Percentiles rank a stretch among this genome's conserved stretches.
phyloP scores from a whole-genome alignment of 2,329 filamentous ascomycete species.

The Aspergillus flavus region DNA sequence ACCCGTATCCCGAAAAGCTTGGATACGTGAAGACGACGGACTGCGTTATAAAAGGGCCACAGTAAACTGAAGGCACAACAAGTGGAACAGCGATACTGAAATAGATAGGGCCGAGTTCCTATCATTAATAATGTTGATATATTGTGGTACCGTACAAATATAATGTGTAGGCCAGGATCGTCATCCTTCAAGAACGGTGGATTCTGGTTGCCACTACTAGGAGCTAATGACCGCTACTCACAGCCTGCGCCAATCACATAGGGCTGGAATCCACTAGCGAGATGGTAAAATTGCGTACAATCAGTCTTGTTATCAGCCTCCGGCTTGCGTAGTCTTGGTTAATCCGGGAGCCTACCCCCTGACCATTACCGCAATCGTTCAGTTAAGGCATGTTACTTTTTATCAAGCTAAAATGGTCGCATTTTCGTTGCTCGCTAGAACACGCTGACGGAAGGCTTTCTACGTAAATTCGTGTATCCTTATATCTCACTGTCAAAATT shows the following conservation, averaged over 20 bases:
- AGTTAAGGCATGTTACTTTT: neutral
- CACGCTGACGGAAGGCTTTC: too few species aligned
- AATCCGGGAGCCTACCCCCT: neutral
- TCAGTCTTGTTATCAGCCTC: neutral
- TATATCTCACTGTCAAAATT: neutral
- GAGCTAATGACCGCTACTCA: neutral
- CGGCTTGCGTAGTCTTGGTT: neutral
- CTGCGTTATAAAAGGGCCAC: neutral
- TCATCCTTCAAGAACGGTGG: neutral
- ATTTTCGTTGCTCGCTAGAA: too few species aligned
- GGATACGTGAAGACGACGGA: neutral
- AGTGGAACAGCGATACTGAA: neutral
- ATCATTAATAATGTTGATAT: rapidly evolving
- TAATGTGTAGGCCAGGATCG: neutral
- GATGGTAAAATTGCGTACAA: neutral
- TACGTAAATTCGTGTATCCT: too few species aligned
- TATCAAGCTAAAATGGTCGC: too few species aligned
- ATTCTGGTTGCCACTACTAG: neutral
- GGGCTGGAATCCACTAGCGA: neutral
- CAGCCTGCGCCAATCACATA: neutral
- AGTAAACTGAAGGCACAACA: too few species aligned
- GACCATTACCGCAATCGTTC: neutral
- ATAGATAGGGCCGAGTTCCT: neutral
- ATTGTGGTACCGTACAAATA: neutral
- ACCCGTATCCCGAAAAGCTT: neutral